Evolutionary conservation across 2,329 filamentous ascomycete species (phyloP).

Genomic region (Claviceps sp.): DNA sequence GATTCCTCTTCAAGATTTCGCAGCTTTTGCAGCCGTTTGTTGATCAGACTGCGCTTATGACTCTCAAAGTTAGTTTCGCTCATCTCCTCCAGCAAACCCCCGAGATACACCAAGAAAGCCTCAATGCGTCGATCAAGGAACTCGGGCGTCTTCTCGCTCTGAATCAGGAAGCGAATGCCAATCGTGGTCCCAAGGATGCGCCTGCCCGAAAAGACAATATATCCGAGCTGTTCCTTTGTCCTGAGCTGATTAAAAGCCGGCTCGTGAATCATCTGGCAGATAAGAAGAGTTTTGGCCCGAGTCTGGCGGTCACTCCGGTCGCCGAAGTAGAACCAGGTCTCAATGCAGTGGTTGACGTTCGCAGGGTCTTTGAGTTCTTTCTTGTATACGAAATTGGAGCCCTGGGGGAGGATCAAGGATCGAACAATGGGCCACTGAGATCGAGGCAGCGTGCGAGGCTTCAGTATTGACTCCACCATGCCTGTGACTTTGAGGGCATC

Average conservation of each 20-base stretch:
- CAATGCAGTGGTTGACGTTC: conserved; percentile 80
- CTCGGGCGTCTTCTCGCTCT: conserved; percentile 73
- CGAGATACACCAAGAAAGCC: conserved; percentile 60
- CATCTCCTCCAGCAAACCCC: conserved; percentile 58
- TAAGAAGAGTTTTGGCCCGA: conserved; percentile 64
- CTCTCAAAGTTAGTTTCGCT: conserved; percentile 71
- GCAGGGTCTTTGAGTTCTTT: conserved; percentile 70
- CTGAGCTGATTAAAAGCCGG: conserved; percentile 88
- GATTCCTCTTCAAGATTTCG: conserved; percentile 87
- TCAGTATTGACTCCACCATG: conserved; percentile 64
- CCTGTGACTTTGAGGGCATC: conserved; percentile 79
- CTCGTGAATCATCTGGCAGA: conserved; percentile 85
- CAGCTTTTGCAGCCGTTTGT: conserved; percentile 75
- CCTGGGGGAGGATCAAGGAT: conserved; percentile 62
- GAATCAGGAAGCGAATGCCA: conserved; percentile 80
- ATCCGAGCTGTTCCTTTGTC: conserved; percentile 94
- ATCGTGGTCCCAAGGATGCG: conserved; percentile 62
- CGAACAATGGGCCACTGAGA: conserved; percentile 70
- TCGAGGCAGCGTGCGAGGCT: conserved; percentile 57
- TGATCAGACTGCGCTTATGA: conserved; percentile 80
- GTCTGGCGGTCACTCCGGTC: conserved; percentile 53
- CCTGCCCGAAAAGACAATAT: conserved; percentile 80
- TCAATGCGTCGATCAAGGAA: conserved; percentile 86
- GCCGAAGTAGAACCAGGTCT: conserved; percentile 62
- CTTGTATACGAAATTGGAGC: conserved; percentile 73